Evolutionary conservation across 2,329 filamentous ascomycete species (phyloP), one percentile per base, ranked within the genome.

Genomic region (Cytospora mali): DNA sequence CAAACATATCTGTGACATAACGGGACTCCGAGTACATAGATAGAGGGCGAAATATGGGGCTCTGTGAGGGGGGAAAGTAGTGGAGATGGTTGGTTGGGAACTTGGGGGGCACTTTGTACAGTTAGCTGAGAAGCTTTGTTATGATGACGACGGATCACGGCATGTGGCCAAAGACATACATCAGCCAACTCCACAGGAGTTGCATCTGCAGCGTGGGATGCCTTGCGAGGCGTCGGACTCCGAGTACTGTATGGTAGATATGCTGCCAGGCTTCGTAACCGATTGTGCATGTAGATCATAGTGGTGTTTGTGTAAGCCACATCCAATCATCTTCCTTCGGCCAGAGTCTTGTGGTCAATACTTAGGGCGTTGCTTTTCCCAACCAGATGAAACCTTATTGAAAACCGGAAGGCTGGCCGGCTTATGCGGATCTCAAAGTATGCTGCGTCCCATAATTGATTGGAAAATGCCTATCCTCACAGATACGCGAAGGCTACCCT

Each of bases 1-100:
- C 52, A 50, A 48, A 21, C 58, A 57, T 61, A 57, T 57, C 62
- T 58, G 60, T 52, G 52, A 46, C 61, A 51, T 57, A 46, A 39
- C 60, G 52, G n/a, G 56, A 13, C 23, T n/a, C 27, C 53, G 25
- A 57, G 42, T 18, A 46, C 9, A 23, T 13, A 42, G 49, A 52
- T 39, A 51, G 21, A 35, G 23, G 48, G 16, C 14, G 46, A 35
- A 59, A 23, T 46, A 59, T 59, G 57, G 57, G 31, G 48, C 33
- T 52, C n/a, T 29, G 27, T n/a, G 25, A 31, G 57, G 7, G 42
- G 42, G 11, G n/a, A 31, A 23, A 18, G 27, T 33, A 52, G 56
- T 52, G 56, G 56, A 59, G 48, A 51, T 39, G 48, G 52, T 35
- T 55, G 49, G 28, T 25, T 11, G 35, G 21, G 31, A 39, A 23